Base-by-base conservation (phyloP, 768 basidiomycete genomes). In the Russula foetens region DNA sequence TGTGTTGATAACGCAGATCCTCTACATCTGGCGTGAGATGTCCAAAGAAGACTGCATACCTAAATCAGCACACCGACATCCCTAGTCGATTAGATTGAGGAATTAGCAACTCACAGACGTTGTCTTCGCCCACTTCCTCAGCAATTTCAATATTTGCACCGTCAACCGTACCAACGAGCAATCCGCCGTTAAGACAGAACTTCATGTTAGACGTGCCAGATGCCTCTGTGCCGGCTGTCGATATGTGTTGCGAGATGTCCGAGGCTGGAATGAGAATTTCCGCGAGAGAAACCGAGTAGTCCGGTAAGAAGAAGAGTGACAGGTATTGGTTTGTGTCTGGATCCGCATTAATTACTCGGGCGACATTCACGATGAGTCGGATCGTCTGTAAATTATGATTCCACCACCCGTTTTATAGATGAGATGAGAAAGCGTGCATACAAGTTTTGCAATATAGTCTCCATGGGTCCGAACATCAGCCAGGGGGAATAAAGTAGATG, bases 61-160 rank as follows among this genome's bases (percentile, higher is more conserved):
- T 19, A 23, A 17, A 39, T 51, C 45, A 56, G 14, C 24, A 28
- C 44, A 48, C 49, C 33, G 7, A 31, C 7, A 45, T 15, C 35
- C 66, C 31, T 56, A 50, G 53, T 51, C 17, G 12, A 2, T 1
- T n/a, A 23, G 12, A 38, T 41, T 21, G n/a, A 28, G 14, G 29
- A 50, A 7, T 53, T 21, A 51, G 56, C 29, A 62, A 88, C 84
- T 79, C 71, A 90, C 90, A 93, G 68, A 94, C 92, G 71, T 96
- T 92, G 68, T 81, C 84, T 69, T 93, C 91, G 31, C 95, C 96
- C 49, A 93, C 87, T 71, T 97, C 94, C 69, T 98, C 92, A 4
- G 92, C 94, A 65, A 98, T 98, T 76, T 98, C 95, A 60, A 93
- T 92, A 68, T 92, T 95, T 21, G 96, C 96, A 56, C 96, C 96